phyloP scores from a whole-genome alignment of 768 basidiomycete genomes.

The Rhizopogon vulgaris region DNA sequence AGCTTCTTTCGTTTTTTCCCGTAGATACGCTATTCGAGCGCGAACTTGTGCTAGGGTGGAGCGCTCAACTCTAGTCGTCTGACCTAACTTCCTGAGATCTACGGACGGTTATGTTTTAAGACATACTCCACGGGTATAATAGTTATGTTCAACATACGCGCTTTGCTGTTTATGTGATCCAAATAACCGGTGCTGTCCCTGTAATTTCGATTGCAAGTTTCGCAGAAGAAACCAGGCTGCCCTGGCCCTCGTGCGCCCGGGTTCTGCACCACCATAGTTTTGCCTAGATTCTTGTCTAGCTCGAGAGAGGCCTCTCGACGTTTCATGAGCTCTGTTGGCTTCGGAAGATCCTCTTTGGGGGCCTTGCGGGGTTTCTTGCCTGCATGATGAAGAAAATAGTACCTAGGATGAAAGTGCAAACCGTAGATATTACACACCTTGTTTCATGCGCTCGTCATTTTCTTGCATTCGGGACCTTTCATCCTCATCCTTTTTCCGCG shows the following conservation, averaged over 20 bases:
- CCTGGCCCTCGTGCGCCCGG: constrained; percentile 79
- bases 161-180: constrained; percentile 92
- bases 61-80: constrained; percentile 85
- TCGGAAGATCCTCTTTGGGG: constrained; percentile 70
- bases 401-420: background rate
- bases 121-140: constrained; percentile 1
- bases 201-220: constrained; percentile 83
- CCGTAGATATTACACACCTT: constrained; percentile 44
- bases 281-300: constrained; percentile 90
- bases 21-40: constrained; percentile 78
- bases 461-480: constrained; percentile 80
- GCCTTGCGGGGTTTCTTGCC: constrained; percentile 79
- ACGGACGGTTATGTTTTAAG: background rate
- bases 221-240: constrained; percentile 92
- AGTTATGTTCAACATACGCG: constrained; percentile 55
- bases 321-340: constrained; percentile 91
- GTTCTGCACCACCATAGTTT: constrained; percentile 91
- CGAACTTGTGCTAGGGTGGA: constrained; percentile 93
- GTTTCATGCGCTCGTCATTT: constrained; percentile 77
- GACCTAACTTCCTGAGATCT: constrained; percentile 95
- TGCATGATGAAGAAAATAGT: constrained; percentile 21
- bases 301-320: constrained; percentile 79
- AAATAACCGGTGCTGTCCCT: constrained; percentile 93
- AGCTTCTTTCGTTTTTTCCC: constrained; percentile 81
- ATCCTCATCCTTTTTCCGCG: constrained; percentile 74